These are phyloP conservation scores for Saitozyma sp. DNA, from an alignment of 768 basidiomycete species.

Conservation along the genomic window DNA sequence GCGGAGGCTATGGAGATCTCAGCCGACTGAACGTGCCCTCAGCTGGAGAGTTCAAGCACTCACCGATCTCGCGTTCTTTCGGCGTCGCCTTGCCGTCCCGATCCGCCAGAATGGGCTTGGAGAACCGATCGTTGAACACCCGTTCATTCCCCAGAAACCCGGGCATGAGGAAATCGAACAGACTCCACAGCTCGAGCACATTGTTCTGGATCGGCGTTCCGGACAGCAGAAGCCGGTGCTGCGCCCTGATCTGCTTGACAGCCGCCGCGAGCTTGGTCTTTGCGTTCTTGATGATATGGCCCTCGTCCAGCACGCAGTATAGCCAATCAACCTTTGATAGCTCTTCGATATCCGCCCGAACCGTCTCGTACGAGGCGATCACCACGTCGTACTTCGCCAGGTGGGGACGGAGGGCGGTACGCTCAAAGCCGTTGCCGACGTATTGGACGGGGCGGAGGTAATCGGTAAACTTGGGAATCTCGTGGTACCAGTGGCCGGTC, in stretches of 20 bases:
- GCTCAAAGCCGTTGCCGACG: constrained; percentile 80
- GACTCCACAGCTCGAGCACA: constrained; percentile 94
- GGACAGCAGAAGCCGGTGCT: constrained; percentile 90
- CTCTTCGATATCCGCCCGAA: constrained; percentile 84
- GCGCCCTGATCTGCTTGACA: constrained; percentile 82
- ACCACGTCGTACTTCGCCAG: constrained; percentile 79
- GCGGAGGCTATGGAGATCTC: constrained; percentile 66
- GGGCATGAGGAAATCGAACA: constrained; percentile 99
- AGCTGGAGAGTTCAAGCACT: constrained; percentile 40
- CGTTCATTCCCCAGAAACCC: constrained; percentile 95
- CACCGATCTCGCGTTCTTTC: constrained; percentile 91
- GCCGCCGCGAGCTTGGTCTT: constrained; percentile 97
- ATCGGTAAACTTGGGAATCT: constrained; percentile 87
- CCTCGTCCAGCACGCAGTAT: constrained; percentile 96
- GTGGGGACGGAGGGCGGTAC: constrained; percentile 66
- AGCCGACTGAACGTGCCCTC: neutral
- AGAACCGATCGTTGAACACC: constrained; percentile 91
- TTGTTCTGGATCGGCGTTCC: constrained; percentile 99
- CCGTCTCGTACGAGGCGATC: constrained; percentile 95
- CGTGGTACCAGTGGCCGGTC: constrained; percentile 98
- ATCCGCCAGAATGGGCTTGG: constrained; percentile 91
- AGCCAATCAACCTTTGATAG: constrained; percentile 79
- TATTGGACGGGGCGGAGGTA: constrained; percentile 83
- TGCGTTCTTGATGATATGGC: constrained; percentile 97
- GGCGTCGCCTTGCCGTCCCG: constrained; percentile 81